Evolutionary conservation across 352 stramenopile genomes (phyloP).

Genomic region (Pythium phragmitis): DNA sequence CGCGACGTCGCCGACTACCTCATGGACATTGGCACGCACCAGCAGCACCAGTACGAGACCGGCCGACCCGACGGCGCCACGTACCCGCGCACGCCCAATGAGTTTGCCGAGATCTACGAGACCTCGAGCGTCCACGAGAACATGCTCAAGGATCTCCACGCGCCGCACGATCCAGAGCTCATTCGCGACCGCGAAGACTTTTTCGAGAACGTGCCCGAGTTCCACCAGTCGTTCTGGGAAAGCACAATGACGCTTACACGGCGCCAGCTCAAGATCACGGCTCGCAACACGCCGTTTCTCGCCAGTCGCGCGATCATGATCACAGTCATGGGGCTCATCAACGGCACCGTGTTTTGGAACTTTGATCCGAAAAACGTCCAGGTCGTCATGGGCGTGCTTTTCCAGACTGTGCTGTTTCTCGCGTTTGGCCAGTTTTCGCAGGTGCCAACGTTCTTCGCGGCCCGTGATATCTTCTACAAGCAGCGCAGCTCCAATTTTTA

Average conservation of each 20-base stretch:
- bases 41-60: conserved; percentile 32
- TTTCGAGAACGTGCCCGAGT: conserved; percentile 28
- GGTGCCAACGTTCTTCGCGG: conserved; percentile 54
- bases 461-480: conserved; percentile 69
- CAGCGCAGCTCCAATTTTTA: conserved; percentile 75
- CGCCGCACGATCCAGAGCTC: conserved; percentile 88
- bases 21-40: conserved; percentile 31
- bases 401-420: conserved; percentile 69
- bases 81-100: conserved; percentile 21
- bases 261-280: conserved; percentile 31
- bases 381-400: conserved; percentile 55
- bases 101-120: conserved; percentile 30
- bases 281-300: conserved; percentile 32
- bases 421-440: conserved; percentile 60
- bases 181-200: conserved; percentile 62
- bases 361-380: conserved; percentile 34
- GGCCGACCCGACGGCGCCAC: conserved; percentile 18
- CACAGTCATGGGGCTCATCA: conserved; percentile 35
- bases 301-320: conserved; percentile 32
- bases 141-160: conserved; percentile 44
- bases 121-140: conserved; percentile 22
- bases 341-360: conserved; percentile 36
- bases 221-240: conserved; percentile 27
- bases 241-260: conserved; percentile 30
- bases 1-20: conserved; percentile 34